A percentile compares a stretch with the other conserved stretches of the same genome.
Evolutionary conservation across 139 green algal species (phyloP).

Genomic region (Micractinium sp.): DNA sequence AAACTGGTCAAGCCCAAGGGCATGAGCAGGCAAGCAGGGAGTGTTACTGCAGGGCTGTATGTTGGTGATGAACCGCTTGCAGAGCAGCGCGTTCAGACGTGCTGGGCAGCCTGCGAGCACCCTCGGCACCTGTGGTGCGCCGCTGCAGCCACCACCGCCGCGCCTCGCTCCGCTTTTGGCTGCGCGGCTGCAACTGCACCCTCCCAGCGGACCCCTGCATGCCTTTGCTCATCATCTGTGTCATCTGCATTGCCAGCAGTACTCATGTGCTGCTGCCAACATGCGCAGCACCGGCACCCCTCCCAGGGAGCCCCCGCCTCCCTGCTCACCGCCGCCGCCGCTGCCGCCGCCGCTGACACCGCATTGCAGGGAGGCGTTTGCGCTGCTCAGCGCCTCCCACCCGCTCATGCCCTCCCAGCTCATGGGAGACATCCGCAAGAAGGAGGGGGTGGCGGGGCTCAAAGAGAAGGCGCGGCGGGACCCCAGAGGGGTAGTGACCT

Average conservation of each 20-base stretch:
- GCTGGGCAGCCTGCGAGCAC: neutral
- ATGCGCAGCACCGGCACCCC: too few species aligned
- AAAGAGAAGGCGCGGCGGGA: slow-evolving; percentile 65
- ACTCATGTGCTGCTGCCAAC: too few species aligned
- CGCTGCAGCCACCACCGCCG: neutral
- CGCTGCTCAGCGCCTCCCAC: slow-evolving; percentile 82
- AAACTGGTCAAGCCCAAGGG: slow-evolving; percentile 73
- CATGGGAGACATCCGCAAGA: slow-evolving; percentile 59
- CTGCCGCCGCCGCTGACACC: neutral
- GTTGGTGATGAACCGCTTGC: neutral
- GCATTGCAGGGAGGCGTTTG: slow-evolving; percentile 89
- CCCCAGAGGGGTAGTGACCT: slow-evolving; percentile 13
- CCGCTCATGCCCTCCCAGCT: slow-evolving; percentile 82
- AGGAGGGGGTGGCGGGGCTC: slow-evolving; percentile 45
- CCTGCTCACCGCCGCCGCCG: neutral
- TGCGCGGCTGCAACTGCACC: neutral
- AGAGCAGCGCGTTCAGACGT: neutral
- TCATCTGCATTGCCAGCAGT: neutral
- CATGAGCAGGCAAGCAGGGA: slow-evolving; percentile 61
- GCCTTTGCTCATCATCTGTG: neutral
- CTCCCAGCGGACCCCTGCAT: neutral
- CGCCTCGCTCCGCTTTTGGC: neutral
- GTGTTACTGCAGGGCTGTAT: neutral
- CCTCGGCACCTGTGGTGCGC: neutral
- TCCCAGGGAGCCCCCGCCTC: too few species aligned